Percentiles rank a stretch among this genome's conserved stretches.
phyloP scores from a whole-genome alignment of 1,284 basidiomycete genomes.

The Cystobasidiaceae sp. region DNA sequence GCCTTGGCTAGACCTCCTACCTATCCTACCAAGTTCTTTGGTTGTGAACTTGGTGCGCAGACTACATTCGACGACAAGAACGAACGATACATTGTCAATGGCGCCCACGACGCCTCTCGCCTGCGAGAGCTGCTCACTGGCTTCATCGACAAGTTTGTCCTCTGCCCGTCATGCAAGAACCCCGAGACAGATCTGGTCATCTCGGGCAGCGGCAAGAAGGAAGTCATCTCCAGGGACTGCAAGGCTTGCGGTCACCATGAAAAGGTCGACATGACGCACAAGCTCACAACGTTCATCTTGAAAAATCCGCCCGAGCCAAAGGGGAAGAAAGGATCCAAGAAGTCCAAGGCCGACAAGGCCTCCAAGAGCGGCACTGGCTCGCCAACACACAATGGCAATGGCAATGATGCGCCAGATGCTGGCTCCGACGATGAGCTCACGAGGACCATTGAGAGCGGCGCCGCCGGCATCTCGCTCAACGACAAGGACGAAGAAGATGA shows the following conservation, averaged over 20 bases:
- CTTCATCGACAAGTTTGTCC: conserved; percentile 94
- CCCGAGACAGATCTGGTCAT: conserved; percentile 96
- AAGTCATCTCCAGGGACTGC: conserved; percentile 91
- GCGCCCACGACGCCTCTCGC: conserved; percentile 85
- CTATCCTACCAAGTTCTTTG: conserved; percentile 98
- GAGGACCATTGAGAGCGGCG: conserved; percentile 54
- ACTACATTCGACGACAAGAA: conserved; percentile 93
- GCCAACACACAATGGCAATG: conserved; percentile 34
- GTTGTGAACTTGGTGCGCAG: conserved; percentile 96
- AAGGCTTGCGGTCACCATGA: conserved; percentile 95
- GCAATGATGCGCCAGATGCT: conserved; percentile 40
- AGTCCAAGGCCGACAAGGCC: conserved; percentile 56
- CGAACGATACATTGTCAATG: conserved; percentile 98
- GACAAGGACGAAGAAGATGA: conserved; percentile 44
- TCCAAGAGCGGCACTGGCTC: conserved; percentile 39
- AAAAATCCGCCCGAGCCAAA: conserved; percentile 86
- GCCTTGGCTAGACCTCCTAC: conserved; percentile 91
- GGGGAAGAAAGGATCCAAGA: conserved; percentile 50
- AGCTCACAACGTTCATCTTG: conserved; percentile 90
- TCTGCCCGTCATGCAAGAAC: conserved; percentile 97
- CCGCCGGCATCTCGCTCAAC: conserved; percentile 48
- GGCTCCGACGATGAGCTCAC: conserved; percentile 51
- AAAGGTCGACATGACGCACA: conserved; percentile 92
- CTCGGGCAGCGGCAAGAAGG: conserved; percentile 59
- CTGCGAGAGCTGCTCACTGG: conserved; percentile 91